Conservation (phyloP, 495 filamentous ascomycete genomes). For the Hypoxylon lienhwacheense region DNA sequence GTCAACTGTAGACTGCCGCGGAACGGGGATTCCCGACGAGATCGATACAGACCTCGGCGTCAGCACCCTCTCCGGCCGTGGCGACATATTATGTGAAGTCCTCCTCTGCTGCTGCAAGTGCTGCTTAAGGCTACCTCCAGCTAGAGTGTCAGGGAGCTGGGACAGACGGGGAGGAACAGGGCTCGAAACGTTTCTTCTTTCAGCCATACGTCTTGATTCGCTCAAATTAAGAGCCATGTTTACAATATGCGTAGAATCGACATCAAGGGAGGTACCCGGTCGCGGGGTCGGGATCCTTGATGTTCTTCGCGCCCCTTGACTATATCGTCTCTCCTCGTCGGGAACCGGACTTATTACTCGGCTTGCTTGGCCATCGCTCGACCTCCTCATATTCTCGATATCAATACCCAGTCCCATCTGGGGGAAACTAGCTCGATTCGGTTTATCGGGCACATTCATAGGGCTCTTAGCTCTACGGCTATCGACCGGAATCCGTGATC, state of each 20-base stretch:
- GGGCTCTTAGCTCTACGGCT: slow-evolving; percentile 31
- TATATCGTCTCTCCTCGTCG: slow-evolving; percentile 26
- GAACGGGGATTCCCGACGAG: slow-evolving; percentile 43
- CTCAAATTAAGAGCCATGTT: slow-evolving; percentile 86
- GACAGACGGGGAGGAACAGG: slow-evolving; percentile 52
- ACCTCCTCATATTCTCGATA: slow-evolving; percentile 13
- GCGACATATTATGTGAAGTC: slow-evolving; percentile 60
- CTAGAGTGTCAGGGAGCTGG: slow-evolving; percentile 45
- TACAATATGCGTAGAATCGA: slow-evolving; percentile 83
- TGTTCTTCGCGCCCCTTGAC: slow-evolving; percentile 14
- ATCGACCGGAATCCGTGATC: slow-evolving; percentile 37
- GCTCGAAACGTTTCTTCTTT: slow-evolving; percentile 55
- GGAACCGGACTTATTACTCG: slow-evolving; percentile 13
- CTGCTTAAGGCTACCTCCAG: slow-evolving; percentile 61
- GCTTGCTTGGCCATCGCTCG: slow-evolving; percentile 8
- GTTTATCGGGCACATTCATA: slow-evolving; percentile 14
- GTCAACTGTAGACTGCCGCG: slow-evolving; percentile 50
- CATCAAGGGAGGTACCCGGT: slow-evolving; percentile 52
- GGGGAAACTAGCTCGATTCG: not conserved
- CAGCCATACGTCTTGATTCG: slow-evolving; percentile 71
- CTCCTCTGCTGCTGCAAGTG: slow-evolving; percentile 67
- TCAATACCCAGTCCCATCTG: slow-evolving; percentile 26
- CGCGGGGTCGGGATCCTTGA: slow-evolving; percentile 32
- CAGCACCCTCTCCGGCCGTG: slow-evolving; percentile 49
- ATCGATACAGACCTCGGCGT: slow-evolving; percentile 39